Percentiles rank a stretch among this genome's conserved stretches.
Conservation (phyloP, 2,329 filamentous ascomycete genomes). For the Fusarium burgessii region DNA sequence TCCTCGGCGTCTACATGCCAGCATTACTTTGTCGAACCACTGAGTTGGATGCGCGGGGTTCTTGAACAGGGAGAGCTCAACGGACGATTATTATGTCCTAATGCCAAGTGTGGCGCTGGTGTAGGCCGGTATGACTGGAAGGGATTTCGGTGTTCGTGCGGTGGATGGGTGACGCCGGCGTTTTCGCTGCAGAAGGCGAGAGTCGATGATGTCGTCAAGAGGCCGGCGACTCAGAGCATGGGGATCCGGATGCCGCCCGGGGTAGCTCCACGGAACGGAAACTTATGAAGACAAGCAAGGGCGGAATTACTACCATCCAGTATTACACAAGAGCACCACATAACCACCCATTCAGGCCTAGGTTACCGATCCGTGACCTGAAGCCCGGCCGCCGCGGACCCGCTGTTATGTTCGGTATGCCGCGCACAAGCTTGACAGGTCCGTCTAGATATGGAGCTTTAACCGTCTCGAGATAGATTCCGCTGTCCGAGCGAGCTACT, state of each 20-base stretch:
- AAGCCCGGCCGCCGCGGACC: conserved; percentile 10
- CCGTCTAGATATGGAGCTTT: conserved; percentile 10
- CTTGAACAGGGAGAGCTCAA: conserved; percentile 85
- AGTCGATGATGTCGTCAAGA: conserved; percentile 74
- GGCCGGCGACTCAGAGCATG: conserved; percentile 47
- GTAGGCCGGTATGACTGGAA: conserved; percentile 97
- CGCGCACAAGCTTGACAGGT: not conserved
- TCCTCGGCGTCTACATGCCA: conserved; percentile 66
- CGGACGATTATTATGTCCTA: conserved; percentile 87
- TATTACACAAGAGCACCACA: not conserved
- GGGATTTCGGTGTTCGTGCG: conserved; percentile 91
- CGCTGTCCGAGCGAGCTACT: conserved; percentile 17
- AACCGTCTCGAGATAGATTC: conserved; percentile 7
- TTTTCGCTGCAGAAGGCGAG: conserved; percentile 86
- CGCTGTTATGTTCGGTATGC: conserved; percentile 14
- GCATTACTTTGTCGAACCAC: conserved; percentile 90
- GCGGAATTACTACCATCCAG: not conserved
- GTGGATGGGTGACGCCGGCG: conserved; percentile 89
- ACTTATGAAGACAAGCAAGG: conserved; percentile 44
- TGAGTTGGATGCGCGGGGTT: conserved; percentile 93
- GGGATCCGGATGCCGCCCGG: conserved; percentile 70
- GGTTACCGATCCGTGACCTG: conserved; percentile 17
- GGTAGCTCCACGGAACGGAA: conserved; percentile 50
- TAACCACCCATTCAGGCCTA: not conserved
- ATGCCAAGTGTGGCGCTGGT: conserved; percentile 79